Evolutionary conservation across 148 eudicot genomes (phyloP).

Genomic region (Amaranthus hypochondriacus): DNA sequence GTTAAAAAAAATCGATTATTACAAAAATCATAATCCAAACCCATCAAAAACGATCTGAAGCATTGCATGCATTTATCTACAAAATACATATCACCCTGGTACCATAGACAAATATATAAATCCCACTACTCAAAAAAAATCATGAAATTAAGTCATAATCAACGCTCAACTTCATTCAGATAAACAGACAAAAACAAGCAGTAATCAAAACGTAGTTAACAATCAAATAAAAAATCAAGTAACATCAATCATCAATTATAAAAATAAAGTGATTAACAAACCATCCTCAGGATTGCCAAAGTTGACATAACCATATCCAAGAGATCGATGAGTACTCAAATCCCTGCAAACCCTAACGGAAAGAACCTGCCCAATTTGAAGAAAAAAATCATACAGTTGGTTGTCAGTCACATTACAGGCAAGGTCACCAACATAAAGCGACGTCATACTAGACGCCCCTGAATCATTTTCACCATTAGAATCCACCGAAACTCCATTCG

Average conservation of each 20-base stretch:
- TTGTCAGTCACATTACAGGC: conserved; percentile 71
- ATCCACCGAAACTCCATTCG: too few species aligned
- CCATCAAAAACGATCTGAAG: too few species aligned
- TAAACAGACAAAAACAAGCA: too few species aligned
- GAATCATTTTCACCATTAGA: conserved; percentile 3
- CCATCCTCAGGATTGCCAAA: conserved; percentile 70
- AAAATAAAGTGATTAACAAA: conserved; percentile 2
- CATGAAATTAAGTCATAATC: too few species aligned
- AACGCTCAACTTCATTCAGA: too few species aligned
- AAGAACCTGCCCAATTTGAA: conserved; percentile 72
- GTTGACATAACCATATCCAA: conserved; percentile 87
- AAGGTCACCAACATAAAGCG: conserved; percentile 84
- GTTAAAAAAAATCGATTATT: too few species aligned
- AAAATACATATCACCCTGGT: too few species aligned
- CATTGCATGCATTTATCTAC: too few species aligned
- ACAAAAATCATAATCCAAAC: too few species aligned
- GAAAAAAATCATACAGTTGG: conserved; percentile 84
- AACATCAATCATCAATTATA: background rate
- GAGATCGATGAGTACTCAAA: conserved; percentile 55
- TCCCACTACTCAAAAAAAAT: too few species aligned
- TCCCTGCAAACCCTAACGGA: conserved; percentile 94
- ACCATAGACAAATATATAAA: too few species aligned
- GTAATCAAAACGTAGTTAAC: background rate
- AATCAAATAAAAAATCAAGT: background rate
- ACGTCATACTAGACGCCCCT: conserved; percentile 47